Base-by-base conservation (phyloP, 2,329 filamentous ascomycete species). In the Arthroderma sp. region DNA sequence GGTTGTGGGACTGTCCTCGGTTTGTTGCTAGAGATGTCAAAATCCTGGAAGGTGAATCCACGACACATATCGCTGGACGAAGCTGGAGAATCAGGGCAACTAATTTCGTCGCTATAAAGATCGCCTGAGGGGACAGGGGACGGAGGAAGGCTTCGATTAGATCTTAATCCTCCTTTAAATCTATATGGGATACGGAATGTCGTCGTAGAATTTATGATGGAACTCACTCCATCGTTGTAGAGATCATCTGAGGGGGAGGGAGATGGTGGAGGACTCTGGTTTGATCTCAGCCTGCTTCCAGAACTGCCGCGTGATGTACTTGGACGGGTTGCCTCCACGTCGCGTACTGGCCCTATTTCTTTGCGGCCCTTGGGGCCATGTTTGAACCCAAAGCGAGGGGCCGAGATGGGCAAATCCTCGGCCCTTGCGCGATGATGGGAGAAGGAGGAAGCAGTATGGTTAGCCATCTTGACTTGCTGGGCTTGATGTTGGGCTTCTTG, bases 161-260 rank as follows among this genome's bases (percentile, higher is more conserved):
- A 25, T 25, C 19, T 23, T 4, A 15, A 13, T 11, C 2, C 9
- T 21, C 41, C 25, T 47, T 35, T 31, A 15, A n/a, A 33, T 8
- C 5, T 25, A 31, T 61, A 9, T 68, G 64, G 3, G 66, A 59
- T 0, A 62, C 56, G 4, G 65, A 57, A 3, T 75, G 66, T 2
- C 66, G 56, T 2, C 65, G 72, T 4, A 77, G 68, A 1, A 56
- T 58, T 2, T 63, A 63, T 11, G 73, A 72, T 11, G 67, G 66
- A 51, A 25, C 25, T 51, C 15, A 17, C 33, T 3, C 73, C 70
- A 23, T 65, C 71, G 28, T 70, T 66, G 25, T 73, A 66, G 25
- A 68, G 64, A 54, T 71, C 67, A 1, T 67, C 64, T 33, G 58
- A 61, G 4, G 67, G 62, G 13, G 70, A 60, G 9, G 61, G 63